Conservation (phyloP, 2,329 filamentous ascomycete species). For the Leptographium flavum region DNA sequence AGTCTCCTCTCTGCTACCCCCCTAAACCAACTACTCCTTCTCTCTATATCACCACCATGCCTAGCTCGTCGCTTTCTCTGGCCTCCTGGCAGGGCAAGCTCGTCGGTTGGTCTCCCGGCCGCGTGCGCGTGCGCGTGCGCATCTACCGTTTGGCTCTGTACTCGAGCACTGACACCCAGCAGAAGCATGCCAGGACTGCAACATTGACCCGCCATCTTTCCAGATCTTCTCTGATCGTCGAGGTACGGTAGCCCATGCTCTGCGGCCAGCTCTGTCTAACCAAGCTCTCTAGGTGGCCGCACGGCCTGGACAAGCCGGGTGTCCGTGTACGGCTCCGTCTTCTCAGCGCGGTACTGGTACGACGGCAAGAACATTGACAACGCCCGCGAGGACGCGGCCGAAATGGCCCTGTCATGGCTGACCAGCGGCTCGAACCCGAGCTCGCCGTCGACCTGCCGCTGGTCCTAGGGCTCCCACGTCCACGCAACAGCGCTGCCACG, state of each 20-base stretch:
- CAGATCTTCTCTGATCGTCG: conserved; percentile 20
- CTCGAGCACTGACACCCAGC: not conserved
- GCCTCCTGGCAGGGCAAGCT: conserved; percentile 20
- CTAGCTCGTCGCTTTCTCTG: conserved; percentile 8
- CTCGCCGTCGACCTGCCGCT: conserved; percentile 24
- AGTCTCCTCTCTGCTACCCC: not conserved
- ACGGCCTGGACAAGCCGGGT: conserved; percentile 84
- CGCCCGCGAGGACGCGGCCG: conserved; percentile 81
- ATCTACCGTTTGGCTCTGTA: not conserved
- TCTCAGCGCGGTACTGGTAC: conserved; percentile 78
- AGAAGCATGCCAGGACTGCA: conserved; percentile 19
- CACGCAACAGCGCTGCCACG: not conserved
- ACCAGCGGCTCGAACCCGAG: conserved; percentile 22
- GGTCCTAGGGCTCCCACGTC: not conserved
- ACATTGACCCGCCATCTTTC: conserved; percentile 17
- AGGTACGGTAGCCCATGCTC: conserved; percentile 15
- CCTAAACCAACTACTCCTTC: not conserved
- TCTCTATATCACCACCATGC: not conserved
- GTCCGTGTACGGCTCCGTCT: conserved; percentile 48
- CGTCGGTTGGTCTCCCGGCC: conserved; percentile 15
- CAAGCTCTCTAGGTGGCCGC: conserved; percentile 49
- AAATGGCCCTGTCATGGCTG: conserved; percentile 55
- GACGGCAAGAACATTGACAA: conserved; percentile 80
- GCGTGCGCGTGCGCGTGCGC: not conserved
- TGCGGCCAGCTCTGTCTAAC: not conserved